These are phyloP conservation scores for Stephanodiscus minutulus DNA, from an alignment of 108 stramenopile genomes.

Conservation along the genomic window DNA sequence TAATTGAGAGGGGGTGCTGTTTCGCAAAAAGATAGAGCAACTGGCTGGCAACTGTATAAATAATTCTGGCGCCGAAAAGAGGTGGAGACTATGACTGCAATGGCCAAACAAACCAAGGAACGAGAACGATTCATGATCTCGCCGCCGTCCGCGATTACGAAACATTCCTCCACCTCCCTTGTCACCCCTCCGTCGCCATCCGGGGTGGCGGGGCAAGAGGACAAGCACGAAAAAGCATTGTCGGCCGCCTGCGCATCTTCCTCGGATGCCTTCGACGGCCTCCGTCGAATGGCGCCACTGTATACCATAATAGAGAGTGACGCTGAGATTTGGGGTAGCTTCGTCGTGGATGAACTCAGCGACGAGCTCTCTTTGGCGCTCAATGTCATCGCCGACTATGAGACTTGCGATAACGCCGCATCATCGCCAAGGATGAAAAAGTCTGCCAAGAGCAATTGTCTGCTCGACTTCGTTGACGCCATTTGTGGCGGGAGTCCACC, in stretches of 20 bases:
- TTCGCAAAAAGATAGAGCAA: too few relatives aligned
- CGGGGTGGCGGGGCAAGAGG: neutral
- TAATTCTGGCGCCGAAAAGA: too few relatives aligned
- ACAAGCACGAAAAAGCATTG: conserved; percentile 38
- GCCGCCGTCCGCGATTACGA: too few relatives aligned
- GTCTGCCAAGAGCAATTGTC: neutral
- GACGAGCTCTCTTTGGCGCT: neutral
- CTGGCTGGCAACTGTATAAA: too few relatives aligned
- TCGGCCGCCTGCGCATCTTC: neutral
- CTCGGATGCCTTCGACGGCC: too few relatives aligned
- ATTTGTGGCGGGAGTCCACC: neutral
- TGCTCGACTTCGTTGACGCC: neutral
- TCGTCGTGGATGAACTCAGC: too few relatives aligned
- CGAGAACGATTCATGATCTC: too few relatives aligned
- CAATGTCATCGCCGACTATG: neutral
- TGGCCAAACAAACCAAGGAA: too few relatives aligned
- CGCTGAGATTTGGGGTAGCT: neutral
- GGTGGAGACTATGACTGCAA: too few relatives aligned
- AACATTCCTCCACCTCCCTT: too few relatives aligned
- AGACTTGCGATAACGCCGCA: neutral
- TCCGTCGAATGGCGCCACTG: neutral
- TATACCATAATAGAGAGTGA: conserved; percentile 1
- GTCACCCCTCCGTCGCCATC: too few relatives aligned
- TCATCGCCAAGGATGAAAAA: conserved; percentile 1
- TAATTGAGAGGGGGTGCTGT: too few relatives aligned